phyloP scores from a whole-genome alignment of 2,329 filamentous ascomycete species.

The Huntiella savannae region DNA sequence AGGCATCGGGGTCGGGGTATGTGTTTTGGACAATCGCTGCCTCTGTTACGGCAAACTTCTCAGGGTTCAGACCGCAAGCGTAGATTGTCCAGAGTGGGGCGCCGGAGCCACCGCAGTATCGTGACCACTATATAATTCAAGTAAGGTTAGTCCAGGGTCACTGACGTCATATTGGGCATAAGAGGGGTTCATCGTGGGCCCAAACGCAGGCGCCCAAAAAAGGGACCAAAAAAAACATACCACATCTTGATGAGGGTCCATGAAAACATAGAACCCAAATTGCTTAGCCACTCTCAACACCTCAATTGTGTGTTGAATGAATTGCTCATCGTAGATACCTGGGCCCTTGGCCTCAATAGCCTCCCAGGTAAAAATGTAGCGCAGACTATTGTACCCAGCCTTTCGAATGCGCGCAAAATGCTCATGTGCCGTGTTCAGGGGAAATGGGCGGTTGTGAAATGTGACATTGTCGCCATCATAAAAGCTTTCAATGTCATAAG shows the following conservation, averaged over 20 bases:
- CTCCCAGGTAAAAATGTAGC: constrained; percentile 97
- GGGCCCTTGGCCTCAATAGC: constrained; percentile 89
- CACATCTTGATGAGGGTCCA: constrained; percentile 98
- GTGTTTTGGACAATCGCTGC: constrained; percentile 91
- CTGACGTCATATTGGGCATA: not conserved
- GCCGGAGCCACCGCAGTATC: constrained; percentile 83
- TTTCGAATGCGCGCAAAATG: constrained; percentile 75
- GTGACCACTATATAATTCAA: constrained; percentile 49
- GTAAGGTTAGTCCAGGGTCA: constrained; percentile 14
- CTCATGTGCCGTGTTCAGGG: constrained; percentile 58
- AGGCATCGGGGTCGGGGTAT: constrained; percentile 64
- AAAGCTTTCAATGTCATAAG: constrained; percentile 59
- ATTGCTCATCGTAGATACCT: constrained; percentile 81
- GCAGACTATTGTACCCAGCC: constrained; percentile 89
- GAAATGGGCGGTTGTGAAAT: constrained; percentile 73
- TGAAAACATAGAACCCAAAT: constrained; percentile 91
- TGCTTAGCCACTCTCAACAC: constrained; percentile 65
- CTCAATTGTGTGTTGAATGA: constrained; percentile 77
- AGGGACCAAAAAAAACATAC: constrained; percentile 28
- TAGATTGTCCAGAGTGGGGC: constrained; percentile 97
- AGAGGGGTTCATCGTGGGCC: no score
- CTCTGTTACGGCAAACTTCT: constrained; percentile 68
- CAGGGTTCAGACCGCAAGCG: constrained; percentile 76
- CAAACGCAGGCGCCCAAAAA: no score
- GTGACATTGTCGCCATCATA: constrained; percentile 85